Percentiles rank a stretch among this genome's conserved stretches.
Conservation (phyloP, 1,284 basidiomycete species). For the Fomitopsis schrenkii region DNA sequence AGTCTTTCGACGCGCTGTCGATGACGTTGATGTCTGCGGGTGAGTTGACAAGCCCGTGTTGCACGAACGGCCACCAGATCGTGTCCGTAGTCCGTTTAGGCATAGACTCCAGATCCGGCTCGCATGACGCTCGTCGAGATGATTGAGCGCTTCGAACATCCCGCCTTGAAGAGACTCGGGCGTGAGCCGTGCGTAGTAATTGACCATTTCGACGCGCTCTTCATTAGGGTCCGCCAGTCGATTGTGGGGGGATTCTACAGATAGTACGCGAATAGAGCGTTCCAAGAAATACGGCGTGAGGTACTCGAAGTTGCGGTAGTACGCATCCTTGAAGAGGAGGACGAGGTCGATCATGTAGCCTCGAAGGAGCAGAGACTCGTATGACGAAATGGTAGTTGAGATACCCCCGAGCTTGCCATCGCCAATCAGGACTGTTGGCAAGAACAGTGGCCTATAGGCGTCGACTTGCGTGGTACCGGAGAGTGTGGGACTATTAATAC, state of each 20-base stretch:
- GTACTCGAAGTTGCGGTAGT: slow-evolving; percentile 87
- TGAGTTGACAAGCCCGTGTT: slow-evolving; percentile 73
- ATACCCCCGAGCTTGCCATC: slow-evolving; percentile 92
- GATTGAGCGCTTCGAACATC: slow-evolving; percentile 49
- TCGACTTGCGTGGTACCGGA: slow-evolving; percentile 87
- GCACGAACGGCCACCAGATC: slow-evolving; percentile 98
- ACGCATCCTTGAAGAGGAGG: slow-evolving; percentile 84
- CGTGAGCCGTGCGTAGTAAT: slow-evolving; percentile 64
- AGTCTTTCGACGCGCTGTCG: slow-evolving; percentile 88
- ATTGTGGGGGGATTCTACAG: slow-evolving; percentile 62
- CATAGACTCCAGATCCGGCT: slow-evolving; percentile 76
- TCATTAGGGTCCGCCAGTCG: slow-evolving; percentile 39
- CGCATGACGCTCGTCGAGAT: slow-evolving; percentile 65
- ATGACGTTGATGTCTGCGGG: slow-evolving; percentile 83
- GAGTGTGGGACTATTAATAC: slow-evolving; percentile 89
- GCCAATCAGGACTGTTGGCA: slow-evolving; percentile 87
- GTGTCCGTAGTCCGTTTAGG: slow-evolving; percentile 72
- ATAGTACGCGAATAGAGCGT: slow-evolving; percentile 57
- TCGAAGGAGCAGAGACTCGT: slow-evolving; percentile 86
- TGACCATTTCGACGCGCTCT: slow-evolving; percentile 55
- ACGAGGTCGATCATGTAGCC: slow-evolving; percentile 89
- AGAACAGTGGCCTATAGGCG: slow-evolving; percentile 77
- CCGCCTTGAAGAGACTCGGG: slow-evolving; percentile 31
- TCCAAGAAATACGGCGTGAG: slow-evolving; percentile 77
- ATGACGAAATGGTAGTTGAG: slow-evolving; percentile 90